Percentiles rank a stretch among this genome's conserved stretches.
phyloP scores from a whole-genome alignment of 2,329 filamentous ascomycete species.

The Monilinia fructicola region DNA sequence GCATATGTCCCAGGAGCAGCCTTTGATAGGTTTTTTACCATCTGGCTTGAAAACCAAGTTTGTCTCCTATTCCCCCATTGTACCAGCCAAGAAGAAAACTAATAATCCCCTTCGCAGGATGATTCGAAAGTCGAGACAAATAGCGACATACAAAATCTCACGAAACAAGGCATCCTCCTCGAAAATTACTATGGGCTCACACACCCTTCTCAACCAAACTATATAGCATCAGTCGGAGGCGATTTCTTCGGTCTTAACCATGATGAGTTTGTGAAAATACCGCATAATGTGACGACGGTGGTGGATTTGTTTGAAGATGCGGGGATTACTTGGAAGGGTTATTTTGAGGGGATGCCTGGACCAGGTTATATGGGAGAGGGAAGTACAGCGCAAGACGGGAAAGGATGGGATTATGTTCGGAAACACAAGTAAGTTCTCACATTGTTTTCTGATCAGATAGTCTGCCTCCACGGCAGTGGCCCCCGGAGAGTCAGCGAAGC shows the following conservation, averaged over 20 bases:
- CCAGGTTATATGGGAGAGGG: slow-evolving; percentile 49
- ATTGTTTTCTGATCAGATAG: neutral
- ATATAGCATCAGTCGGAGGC: slow-evolving; percentile 48
- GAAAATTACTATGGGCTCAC: slow-evolving; percentile 50
- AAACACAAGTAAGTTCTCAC: slow-evolving; percentile 38
- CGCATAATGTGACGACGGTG: slow-evolving; percentile 48
- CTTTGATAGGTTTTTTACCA: slow-evolving; percentile 60
- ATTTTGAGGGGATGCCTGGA: slow-evolving; percentile 49
- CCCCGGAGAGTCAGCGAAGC: slow-evolving; percentile 13
- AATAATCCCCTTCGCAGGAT: slow-evolving; percentile 41
- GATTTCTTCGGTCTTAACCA: slow-evolving; percentile 52
- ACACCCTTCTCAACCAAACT: slow-evolving; percentile 50
- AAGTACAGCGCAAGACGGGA: slow-evolving; percentile 41
- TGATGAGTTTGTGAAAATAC: slow-evolving; percentile 47
- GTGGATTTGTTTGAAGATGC: slow-evolving; percentile 48
- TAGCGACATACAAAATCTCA: slow-evolving; percentile 44
- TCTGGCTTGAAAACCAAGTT: slow-evolving; percentile 63
- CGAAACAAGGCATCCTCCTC: slow-evolving; percentile 47
- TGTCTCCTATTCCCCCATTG: neutral
- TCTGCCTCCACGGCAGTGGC: slow-evolving; percentile 21
- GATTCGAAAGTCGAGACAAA: slow-evolving; percentile 46
- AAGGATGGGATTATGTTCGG: slow-evolving; percentile 41
- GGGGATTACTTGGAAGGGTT: slow-evolving; percentile 47
- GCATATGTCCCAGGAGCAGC: slow-evolving; percentile 47
- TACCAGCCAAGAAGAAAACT: too few species aligned